A percentile compares a stretch with the other conserved stretches of the same genome.
phyloP scores from a whole-genome alignment of 306 rosid genomes.

The Cucurbita pepo region DNA sequence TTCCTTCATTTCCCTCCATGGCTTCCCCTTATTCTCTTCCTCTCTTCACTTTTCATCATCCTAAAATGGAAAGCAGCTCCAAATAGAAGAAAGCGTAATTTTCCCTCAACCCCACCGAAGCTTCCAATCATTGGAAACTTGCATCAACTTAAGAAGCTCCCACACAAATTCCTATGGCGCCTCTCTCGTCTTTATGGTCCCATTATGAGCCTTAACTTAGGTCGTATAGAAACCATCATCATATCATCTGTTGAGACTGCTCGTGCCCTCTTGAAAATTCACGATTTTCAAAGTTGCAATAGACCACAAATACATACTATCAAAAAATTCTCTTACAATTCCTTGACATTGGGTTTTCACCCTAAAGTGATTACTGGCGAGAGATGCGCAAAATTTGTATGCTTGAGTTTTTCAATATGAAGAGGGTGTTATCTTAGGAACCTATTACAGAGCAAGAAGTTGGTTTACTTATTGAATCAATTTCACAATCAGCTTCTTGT shows the following conservation, averaged over 20 bases:
- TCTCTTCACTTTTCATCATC: neutral
- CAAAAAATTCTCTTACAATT: conserved; percentile 6
- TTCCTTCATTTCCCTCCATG: neutral
- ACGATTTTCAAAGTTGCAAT: conserved; percentile 25
- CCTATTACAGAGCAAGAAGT: too few species aligned
- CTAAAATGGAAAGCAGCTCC: neutral
- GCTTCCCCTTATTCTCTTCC: conserved; percentile 1
- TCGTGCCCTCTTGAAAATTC: neutral
- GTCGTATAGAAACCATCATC: too few species aligned
- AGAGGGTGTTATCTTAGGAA: neutral
- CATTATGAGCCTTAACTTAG: neutral
- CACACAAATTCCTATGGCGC: neutral
- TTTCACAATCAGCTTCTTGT: neutral
- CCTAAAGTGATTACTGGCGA: conserved; percentile 18
- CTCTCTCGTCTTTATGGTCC: neutral
- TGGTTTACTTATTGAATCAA: too few species aligned
- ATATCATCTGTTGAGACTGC: neutral
- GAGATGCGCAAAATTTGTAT: conserved; percentile 26
- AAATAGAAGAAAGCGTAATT: too few species aligned
- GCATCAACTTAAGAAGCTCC: neutral
- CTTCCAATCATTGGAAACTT: neutral
- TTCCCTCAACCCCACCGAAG: neutral
- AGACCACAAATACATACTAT: conserved; percentile 13
- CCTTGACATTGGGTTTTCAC: too few species aligned
- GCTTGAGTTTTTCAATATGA: conserved; percentile 20